phyloP scores from a whole-genome alignment of 352 stramenopile species.

The Globisporangium canariense region DNA sequence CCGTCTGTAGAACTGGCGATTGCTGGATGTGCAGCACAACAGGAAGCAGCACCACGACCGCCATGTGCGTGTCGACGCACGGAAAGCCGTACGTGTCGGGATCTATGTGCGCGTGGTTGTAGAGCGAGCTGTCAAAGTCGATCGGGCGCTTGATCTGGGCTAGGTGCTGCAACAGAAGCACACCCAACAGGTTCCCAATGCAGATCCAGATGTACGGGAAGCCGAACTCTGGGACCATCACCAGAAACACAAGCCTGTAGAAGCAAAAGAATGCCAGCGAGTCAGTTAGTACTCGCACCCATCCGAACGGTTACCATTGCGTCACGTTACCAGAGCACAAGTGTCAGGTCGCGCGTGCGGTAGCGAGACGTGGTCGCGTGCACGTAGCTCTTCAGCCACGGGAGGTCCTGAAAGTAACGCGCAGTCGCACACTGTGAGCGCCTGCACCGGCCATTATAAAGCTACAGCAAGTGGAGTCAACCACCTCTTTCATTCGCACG shows the following conservation, averaged over 20 bases:
- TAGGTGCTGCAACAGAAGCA: conserved; percentile 47
- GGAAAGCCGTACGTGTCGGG: conserved; percentile 23
- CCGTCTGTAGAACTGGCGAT: conserved; percentile 24
- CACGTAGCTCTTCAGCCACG: conserved; percentile 37
- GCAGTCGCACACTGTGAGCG: too few relatives aligned
- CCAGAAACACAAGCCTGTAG: conserved; percentile 59
- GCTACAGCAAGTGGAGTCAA: neutral
- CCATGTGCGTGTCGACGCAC: conserved; percentile 76
- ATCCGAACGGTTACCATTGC: neutral
- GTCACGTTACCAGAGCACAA: conserved; percentile 48
- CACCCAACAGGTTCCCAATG: conserved; percentile 48
- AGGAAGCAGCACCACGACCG: conserved; percentile 61
- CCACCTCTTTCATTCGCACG: conserved; percentile 38
- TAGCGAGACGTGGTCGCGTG: conserved; percentile 50
- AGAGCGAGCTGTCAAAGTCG: conserved; percentile 40
- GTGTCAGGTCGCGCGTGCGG: conserved; percentile 58
- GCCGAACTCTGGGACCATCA: conserved; percentile 47
- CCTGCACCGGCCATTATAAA: too few relatives aligned
- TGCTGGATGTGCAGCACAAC: conserved; percentile 36
- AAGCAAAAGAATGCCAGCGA: too few relatives aligned
- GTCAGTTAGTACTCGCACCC: too few relatives aligned
- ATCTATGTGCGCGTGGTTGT: conserved; percentile 16
- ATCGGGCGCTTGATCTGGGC: conserved; percentile 41
- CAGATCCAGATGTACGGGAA: conserved; percentile 72
- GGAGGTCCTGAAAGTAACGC: conserved; percentile 14